Conservation (phyloP, 2,329 filamentous ascomycete species). For the Cordyceps sp. region DNA sequence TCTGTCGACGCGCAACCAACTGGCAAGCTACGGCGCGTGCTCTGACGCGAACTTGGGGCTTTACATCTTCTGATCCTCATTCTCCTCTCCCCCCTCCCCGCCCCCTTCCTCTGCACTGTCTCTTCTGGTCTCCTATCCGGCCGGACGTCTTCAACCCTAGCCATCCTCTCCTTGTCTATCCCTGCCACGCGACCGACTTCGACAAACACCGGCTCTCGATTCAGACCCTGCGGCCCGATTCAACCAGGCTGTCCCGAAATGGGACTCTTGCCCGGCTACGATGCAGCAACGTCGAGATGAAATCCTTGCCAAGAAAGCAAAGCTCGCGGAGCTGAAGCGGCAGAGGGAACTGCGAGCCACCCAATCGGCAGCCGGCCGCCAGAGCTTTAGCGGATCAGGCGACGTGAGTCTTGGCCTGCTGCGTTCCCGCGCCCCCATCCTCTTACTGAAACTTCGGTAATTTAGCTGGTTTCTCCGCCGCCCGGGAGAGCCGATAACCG, state of each 20-base stretch:
- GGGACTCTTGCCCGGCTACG: slow-evolving; percentile 25
- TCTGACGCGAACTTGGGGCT: too few relatives aligned
- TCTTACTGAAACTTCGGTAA: background rate
- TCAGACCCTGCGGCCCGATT: slow-evolving; percentile 2
- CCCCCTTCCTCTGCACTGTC: too few relatives aligned
- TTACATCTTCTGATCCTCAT: too few relatives aligned
- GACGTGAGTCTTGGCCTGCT: slow-evolving; percentile 57
- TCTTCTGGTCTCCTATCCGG: too few relatives aligned
- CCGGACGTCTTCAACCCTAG: too few relatives aligned
- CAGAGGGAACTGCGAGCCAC: slow-evolving; percentile 72
- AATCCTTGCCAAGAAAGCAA: slow-evolving; percentile 90
- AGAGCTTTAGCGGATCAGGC: slow-evolving; percentile 48
- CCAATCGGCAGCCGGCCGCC: slow-evolving; percentile 54
- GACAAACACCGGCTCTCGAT: background rate
- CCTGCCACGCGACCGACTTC: too few relatives aligned
- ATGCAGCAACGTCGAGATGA: slow-evolving; percentile 84
- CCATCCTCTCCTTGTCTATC: too few relatives aligned
- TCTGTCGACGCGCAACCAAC: too few relatives aligned
- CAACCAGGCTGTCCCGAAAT: slow-evolving; percentile 22
- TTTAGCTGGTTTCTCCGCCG: slow-evolving; percentile 44
- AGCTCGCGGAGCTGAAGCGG: slow-evolving; percentile 87
- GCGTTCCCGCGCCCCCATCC: background rate
- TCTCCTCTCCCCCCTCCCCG: too few relatives aligned
- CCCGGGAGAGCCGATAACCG: slow-evolving; percentile 53
- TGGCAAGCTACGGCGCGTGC: too few relatives aligned